A percentile compares a stretch with the other conserved stretches of the same genome.
phyloP scores from a whole-genome alignment of 2,329 filamentous ascomycete species.

The Neonectria neomacrospora region DNA sequence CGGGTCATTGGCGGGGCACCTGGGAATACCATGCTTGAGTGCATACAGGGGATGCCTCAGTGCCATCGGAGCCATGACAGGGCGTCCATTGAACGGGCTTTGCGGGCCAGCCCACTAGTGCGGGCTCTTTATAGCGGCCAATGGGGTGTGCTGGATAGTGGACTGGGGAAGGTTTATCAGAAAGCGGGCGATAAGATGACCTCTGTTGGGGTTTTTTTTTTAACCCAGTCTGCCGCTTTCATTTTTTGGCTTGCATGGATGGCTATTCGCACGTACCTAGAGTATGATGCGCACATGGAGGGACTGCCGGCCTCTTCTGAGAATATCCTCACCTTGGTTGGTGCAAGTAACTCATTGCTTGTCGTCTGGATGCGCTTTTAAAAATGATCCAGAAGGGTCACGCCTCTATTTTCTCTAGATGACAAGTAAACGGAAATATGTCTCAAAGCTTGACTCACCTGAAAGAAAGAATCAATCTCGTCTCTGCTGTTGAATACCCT shows the following conservation, averaged over 20 bases:
- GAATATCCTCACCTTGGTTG: neutral
- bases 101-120: neutral
- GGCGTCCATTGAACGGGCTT: neutral
- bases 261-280: neutral
- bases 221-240: neutral
- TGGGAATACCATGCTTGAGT: neutral
- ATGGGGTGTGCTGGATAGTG: neutral
- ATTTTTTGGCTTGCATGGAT: neutral
- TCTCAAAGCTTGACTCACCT: neutral
- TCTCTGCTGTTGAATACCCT: neutral
- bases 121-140: slow-evolving; percentile 8
- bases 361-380: neutral
- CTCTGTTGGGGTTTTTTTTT: neutral
- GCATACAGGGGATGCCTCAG: slow-evolving; percentile 1
- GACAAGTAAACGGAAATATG: neutral
- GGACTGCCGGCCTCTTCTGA: neutral
- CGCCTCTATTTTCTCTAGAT: neutral
- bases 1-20: slow-evolving; percentile 2
- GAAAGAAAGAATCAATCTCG: neutral
- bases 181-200: neutral
- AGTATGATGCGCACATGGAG: neutral
- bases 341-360: neutral
- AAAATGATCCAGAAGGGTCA: rapidly evolving
- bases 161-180: neutral
- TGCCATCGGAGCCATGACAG: slow-evolving; percentile 5